Evolutionary conservation across 352 stramenopile genomes (phyloP), one percentile per base, ranked within the genome.

Genomic region (Elongisporangium anandrum): DNA sequence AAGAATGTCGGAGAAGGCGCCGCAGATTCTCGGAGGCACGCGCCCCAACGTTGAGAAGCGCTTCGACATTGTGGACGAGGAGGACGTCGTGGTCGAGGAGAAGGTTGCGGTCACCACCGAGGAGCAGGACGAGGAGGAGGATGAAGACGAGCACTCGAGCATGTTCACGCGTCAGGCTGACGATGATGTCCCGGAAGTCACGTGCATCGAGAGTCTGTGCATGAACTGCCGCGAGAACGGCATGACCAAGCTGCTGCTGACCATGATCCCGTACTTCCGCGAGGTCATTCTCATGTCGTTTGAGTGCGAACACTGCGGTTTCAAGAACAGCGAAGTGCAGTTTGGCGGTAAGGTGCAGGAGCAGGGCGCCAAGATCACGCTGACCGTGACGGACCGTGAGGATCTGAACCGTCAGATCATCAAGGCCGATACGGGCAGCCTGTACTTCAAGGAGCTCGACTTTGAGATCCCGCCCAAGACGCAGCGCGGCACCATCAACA

Each of bases 281-380:
- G 90, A 98, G 64, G 80, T 98, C 41, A 97, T 98, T 61, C 70
- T 98, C 50, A 96, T 96, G 76, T 93, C 84, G 15, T 97, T 98
- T 55, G 75, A 88, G 59, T 98, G 95, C 75, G 74, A 88, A 8
- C 74, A 96, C 66, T 97, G 90, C 59, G 73, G 75, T 21, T 96
- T 89, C 55, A 80, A 79, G 54, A 91, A 91, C 68, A 89, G 65
- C 73, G 87, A 81, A 65, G 72, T 77, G 69, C 79, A 88, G 50
- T 88, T 88, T 41, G 79, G 79, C 23, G 79, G 79, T 50, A 74
- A 76, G 21, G 79, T 93, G 55, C 82, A 94, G 69, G 80, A 91
- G 52, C 49, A 86, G 45, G 82, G 84, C 24, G 52, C 74, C 48
- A 73, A 74, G 61, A 79, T 90, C 54, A 66, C 87, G 61, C 68